Evolutionary conservation across 2,329 filamentous ascomycete species (phyloP).

Genomic region (Penicillium sp.): DNA sequence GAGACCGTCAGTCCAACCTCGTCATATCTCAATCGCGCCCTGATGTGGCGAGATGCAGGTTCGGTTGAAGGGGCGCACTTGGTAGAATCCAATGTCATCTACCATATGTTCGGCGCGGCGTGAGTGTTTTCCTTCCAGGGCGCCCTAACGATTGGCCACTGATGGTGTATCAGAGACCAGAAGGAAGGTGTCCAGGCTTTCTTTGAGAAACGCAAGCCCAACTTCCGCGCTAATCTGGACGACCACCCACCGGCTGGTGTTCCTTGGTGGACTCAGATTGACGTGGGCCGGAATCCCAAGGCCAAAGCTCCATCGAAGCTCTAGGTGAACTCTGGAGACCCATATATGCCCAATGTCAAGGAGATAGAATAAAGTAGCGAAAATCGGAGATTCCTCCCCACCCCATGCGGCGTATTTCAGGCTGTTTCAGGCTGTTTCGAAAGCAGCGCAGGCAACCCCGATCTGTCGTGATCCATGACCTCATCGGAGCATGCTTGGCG

Average conservation of each 20-base stretch:
- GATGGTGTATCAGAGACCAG: constrained; percentile 53
- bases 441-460: no score
- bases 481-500: constrained; percentile 16
- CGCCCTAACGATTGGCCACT: not conserved
- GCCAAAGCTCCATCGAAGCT: constrained; percentile 25
- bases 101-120: constrained; percentile 38
- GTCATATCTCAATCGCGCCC: constrained; percentile 65
- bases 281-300: constrained; percentile 37
- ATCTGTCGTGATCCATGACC: constrained; percentile 15
- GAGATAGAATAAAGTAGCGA: no score
- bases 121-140: constrained; percentile 17
- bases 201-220: constrained; percentile 63
- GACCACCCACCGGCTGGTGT: constrained; percentile 58
- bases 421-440: no score
- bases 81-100: constrained; percentile 55
- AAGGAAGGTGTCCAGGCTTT: constrained; percentile 68
- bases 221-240: constrained; percentile 61
- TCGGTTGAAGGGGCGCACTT: constrained; percentile 68
- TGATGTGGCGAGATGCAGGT: constrained; percentile 58
- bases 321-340: no score
- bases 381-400: no score
- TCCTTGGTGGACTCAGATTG: constrained; percentile 66
- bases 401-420: no score
- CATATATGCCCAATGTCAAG: no score
- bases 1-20: constrained; percentile 64